These are phyloP conservation scores for Paraphoma chrysanthemicola DNA, from an alignment of 2,329 filamentous ascomycete genomes.

Conservation along the genomic window DNA sequence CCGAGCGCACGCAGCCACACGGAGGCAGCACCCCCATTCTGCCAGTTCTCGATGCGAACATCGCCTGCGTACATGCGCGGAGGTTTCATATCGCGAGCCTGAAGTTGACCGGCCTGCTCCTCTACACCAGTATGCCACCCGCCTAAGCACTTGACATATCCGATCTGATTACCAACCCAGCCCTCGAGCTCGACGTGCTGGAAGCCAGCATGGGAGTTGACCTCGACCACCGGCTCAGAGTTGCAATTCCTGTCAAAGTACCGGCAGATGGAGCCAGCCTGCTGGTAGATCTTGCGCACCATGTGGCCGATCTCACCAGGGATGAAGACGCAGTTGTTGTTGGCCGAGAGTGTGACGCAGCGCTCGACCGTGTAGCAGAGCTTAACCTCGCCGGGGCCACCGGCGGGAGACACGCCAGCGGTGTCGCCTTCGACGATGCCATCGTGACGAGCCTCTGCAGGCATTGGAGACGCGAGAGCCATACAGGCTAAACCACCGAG, in stretches of 20 bases:
- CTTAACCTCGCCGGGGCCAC: neutral
- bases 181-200: neutral
- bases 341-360: slow-evolving; percentile 1
- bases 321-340: neutral
- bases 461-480: slow-evolving; percentile 3
- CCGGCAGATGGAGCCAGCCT: neutral
- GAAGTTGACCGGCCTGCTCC: neutral
- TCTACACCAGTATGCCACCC: no score
- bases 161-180: neutral
- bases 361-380: neutral
- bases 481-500: slow-evolving; percentile 4
- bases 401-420: neutral
- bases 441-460: neutral
- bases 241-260: neutral
- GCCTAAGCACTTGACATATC: neutral
- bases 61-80: neutral
- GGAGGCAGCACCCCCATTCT: neutral
- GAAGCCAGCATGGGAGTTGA: neutral
- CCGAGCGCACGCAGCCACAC: neutral
- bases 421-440: no score
- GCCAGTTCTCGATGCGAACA: neutral
- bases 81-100: neutral
- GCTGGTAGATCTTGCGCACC: slow-evolving; percentile 4
- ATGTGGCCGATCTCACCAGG: neutral
- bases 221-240: neutral